Percentiles rank a stretch among this genome's conserved stretches.
phyloP scores from a whole-genome alignment of 1,139 yeast genomes.

The Candida anutae region DNA sequence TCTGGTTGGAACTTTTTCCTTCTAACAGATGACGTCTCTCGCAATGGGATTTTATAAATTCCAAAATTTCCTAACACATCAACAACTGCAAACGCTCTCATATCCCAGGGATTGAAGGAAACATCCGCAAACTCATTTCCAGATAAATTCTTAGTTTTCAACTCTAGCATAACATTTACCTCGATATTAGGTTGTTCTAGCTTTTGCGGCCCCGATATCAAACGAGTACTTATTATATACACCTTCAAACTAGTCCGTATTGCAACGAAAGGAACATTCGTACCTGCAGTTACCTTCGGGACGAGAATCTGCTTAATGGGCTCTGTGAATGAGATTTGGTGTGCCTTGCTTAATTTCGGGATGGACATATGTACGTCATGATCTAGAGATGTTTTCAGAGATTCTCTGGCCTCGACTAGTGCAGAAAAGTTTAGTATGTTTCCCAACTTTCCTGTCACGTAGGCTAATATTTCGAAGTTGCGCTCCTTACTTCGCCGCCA shows the following conservation, averaged over 20 bases:
- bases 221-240: constrained; percentile 17
- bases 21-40: not conserved
- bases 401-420: constrained; percentile 2
- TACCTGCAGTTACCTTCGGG: constrained; percentile 10
- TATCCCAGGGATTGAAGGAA: constrained; percentile 33
- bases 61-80: constrained; percentile 50
- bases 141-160: constrained; percentile 13
- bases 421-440: constrained; percentile 18
- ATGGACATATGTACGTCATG: constrained; percentile 1
- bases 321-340: constrained; percentile 20
- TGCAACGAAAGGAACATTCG: constrained; percentile 14
- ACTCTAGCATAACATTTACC: constrained; percentile 17
- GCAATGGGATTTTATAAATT: constrained; percentile 20
- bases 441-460: constrained; percentile 25
- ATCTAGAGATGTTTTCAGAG: not conserved
- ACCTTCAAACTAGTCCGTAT: constrained; percentile 21
- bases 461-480: constrained; percentile 24
- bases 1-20: not conserved
- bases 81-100: constrained; percentile 31
- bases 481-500: no score
- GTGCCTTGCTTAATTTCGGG: constrained; percentile 12
- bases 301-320: constrained; percentile 35
- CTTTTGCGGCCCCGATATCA: constrained; percentile 1
- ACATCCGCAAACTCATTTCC: constrained; percentile 39
- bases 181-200: constrained; percentile 6